A percentile compares a stretch with the other conserved stretches of the same genome.
Conservation (phyloP, 805 yeast genomes). For the Wickerhamiella domercqiae region DNA sequence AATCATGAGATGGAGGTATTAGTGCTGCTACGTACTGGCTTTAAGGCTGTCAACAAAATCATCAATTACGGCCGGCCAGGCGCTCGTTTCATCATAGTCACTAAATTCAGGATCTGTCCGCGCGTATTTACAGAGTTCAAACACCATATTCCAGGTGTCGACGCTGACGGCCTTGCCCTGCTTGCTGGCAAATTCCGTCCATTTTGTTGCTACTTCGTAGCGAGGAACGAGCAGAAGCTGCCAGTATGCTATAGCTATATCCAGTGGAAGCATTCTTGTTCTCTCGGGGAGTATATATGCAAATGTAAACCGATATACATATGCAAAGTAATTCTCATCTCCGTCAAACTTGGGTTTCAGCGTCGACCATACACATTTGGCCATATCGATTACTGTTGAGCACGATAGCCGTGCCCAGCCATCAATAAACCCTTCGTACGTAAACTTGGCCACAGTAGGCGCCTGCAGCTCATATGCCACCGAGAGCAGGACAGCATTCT, state of each 20-base stretch:
- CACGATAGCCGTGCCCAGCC: conserved; percentile 38
- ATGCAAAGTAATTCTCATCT: conserved; percentile 33
- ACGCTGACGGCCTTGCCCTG: conserved; percentile 34
- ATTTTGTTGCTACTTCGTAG: conserved; percentile 23
- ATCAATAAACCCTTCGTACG: conserved; percentile 32
- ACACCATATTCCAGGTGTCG: conserved; percentile 81
- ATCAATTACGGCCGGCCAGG: conserved; percentile 89
- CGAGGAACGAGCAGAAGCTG: conserved; percentile 38
- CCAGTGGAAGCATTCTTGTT: conserved; percentile 40
- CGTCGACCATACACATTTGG: conserved; percentile 20
- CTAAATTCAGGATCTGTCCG: conserved; percentile 35
- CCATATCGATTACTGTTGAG: conserved; percentile 34
- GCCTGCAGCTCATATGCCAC: conserved; percentile 55
- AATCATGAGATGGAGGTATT: too few relatives aligned
- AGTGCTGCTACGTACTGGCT: too few relatives aligned
- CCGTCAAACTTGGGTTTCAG: conserved; percentile 24
- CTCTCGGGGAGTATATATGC: conserved; percentile 45
- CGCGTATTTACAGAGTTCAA: conserved; percentile 41
- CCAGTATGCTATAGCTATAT: conserved; percentile 68
- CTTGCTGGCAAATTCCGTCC: conserved; percentile 36
- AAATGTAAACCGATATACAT: conserved; percentile 59
- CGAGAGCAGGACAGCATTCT: conserved; percentile 55
- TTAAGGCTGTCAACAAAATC: conserved; percentile 50
- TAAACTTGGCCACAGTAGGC: conserved; percentile 51
- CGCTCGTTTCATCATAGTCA: conserved; percentile 59